These are phyloP conservation scores for Podaxis sp. DNA, from an alignment of 768 basidiomycete species.

Conservation along the genomic window DNA sequence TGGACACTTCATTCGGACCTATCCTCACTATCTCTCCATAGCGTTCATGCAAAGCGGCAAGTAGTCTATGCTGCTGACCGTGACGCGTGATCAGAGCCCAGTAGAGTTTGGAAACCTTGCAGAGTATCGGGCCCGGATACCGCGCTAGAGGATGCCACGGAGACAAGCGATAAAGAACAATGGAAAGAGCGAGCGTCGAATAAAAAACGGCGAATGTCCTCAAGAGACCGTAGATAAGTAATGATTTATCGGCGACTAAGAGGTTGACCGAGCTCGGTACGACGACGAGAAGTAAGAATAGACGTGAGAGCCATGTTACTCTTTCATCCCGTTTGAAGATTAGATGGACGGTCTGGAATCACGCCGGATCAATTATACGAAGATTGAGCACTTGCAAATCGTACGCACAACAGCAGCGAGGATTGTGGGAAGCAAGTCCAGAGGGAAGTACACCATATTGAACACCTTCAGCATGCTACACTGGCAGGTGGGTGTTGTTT, in stretches of 20 bases:
- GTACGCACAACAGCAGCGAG: neutral
- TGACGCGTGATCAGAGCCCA: conserved; percentile 16
- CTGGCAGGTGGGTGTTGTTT: neutral
- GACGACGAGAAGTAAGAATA: neutral
- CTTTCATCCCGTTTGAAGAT: neutral
- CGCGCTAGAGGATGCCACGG: conserved; percentile 36
- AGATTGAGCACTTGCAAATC: neutral
- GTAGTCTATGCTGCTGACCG: conserved; percentile 27
- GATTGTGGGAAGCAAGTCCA: neutral
- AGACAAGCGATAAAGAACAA: conserved; percentile 36
- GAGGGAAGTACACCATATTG: neutral
- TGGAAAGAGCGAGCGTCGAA: conserved; percentile 20
- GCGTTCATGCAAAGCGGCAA: neutral
- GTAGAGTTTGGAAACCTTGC: conserved; percentile 29
- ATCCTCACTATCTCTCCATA: neutral
- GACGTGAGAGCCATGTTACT: neutral
- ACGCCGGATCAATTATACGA: neutral
- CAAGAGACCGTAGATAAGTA: neutral
- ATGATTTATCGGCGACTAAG: neutral
- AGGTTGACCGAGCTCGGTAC: neutral
- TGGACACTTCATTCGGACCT: conserved; percentile 40
- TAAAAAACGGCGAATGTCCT: neutral
- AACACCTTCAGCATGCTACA: neutral
- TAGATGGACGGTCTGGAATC: neutral
- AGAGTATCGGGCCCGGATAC: conserved; percentile 34